Evolutionary conservation across 768 basidiomycete genomes (phyloP).

Genomic region (Melanogaster broomeanus): DNA sequence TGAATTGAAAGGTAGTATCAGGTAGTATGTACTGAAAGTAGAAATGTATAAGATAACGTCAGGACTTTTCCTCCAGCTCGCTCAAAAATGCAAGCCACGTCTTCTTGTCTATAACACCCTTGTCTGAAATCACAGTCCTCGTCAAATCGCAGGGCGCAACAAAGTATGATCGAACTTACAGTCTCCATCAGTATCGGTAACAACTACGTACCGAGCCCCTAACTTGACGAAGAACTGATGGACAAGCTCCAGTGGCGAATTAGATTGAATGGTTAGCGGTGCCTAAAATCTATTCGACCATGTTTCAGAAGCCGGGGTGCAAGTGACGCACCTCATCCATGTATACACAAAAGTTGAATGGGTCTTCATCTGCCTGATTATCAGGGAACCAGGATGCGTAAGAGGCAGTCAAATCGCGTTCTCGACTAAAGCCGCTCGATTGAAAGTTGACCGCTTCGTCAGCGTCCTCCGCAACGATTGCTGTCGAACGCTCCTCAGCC

Average conservation of each 20-base stretch:
- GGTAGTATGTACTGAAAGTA: no score
- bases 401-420: constrained; percentile 51
- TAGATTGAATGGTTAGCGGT: constrained; percentile 79
- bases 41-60: not conserved
- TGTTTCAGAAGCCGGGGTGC: not conserved
- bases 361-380: constrained; percentile 40
- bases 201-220: constrained; percentile 87
- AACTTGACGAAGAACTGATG: constrained; percentile 95
- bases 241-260: constrained; percentile 88
- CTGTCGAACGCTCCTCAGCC: constrained; percentile 37
- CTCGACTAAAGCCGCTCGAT: constrained; percentile 40
- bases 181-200: constrained; percentile 78
- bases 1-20: not conserved
- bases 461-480: constrained; percentile 72
- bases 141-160: not conserved
- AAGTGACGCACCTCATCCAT: constrained; percentile 74
- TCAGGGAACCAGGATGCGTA: constrained; percentile 59
- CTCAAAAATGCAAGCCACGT: constrained; percentile 87
- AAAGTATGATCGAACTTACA: constrained; percentile 51
- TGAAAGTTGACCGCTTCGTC: constrained; percentile 71
- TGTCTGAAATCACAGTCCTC: constrained; percentile 47
- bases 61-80: constrained; percentile 63
- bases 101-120: constrained; percentile 94
- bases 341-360: constrained; percentile 82
- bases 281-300: constrained; percentile 49